phyloP scores from a whole-genome alignment of 306 rosid genomes.

The Hylodesmum podocarpum region DNA sequence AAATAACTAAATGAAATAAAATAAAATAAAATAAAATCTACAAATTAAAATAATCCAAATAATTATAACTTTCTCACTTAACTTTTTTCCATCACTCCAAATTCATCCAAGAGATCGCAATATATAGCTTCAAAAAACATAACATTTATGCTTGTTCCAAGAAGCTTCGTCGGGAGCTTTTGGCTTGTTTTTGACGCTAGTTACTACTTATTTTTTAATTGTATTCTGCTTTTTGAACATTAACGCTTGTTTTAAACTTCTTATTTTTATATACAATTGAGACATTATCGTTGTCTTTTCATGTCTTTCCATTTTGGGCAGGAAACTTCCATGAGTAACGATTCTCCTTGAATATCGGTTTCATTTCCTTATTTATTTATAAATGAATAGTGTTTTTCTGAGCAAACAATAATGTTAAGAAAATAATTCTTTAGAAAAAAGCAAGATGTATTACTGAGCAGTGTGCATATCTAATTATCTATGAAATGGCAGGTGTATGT shows the following conservation, averaged over 20 bases:
- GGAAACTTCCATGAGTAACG: constrained; percentile 3
- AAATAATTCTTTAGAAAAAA: too few species aligned
- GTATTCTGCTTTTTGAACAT: background rate
- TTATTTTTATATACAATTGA: too few species aligned
- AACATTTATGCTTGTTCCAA: constrained; percentile 11
- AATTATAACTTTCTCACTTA: background rate
- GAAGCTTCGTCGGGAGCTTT: constrained; percentile 36
- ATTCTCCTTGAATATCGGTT: background rate
- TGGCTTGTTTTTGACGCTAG: constrained; percentile 1
- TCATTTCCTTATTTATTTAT: background rate
- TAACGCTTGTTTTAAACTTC: too few species aligned
- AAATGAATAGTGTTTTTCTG: background rate
- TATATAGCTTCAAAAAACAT: constrained; percentile 3
- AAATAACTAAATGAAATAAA: background rate
- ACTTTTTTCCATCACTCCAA: background rate
- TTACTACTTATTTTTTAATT: background rate
- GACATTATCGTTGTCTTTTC: background rate
- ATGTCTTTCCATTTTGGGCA: background rate
- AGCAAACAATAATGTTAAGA: background rate
- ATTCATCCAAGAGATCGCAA: background rate
- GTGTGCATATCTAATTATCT: background rate
- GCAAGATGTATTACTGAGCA: background rate
- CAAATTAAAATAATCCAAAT: background rate
- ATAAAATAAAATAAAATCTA: background rate
- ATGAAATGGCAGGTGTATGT: background rate